Conservation (phyloP, 495 filamentous ascomycete genomes). For the Hypoxylon lenormandii region DNA sequence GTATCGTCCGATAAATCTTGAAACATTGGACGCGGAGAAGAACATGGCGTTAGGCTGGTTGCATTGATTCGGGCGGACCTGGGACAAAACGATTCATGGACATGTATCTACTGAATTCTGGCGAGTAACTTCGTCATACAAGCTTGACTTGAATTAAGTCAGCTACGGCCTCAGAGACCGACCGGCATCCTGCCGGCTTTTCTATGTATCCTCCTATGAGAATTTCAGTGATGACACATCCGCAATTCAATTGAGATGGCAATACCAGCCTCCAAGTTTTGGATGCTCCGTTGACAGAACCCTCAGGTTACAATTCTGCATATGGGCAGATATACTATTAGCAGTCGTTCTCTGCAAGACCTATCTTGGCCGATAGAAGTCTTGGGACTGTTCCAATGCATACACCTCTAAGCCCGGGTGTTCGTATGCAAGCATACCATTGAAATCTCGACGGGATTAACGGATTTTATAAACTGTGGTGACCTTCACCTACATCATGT, state of each 20-base stretch:
- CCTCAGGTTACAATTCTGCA: background rate
- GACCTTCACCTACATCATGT: no score
- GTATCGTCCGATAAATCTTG: slow-evolving; percentile 85
- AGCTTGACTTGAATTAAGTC: slow-evolving; percentile 62
- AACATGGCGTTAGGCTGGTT: slow-evolving; percentile 53
- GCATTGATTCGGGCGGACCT: slow-evolving; percentile 50
- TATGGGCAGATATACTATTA: no score
- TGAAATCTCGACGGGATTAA: no score
- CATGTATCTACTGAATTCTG: slow-evolving; percentile 58
- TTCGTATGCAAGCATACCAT: no score
- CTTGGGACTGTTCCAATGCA: no score
- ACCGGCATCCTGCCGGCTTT: slow-evolving; percentile 71
- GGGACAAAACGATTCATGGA: slow-evolving; percentile 58
- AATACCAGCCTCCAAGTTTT: background rate
- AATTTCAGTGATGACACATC: slow-evolving; percentile 36
- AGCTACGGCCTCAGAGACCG: slow-evolving; percentile 73
- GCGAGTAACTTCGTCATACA: slow-evolving; percentile 55
- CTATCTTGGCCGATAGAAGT: no score
- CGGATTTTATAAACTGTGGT: no score
- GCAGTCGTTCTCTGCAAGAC: no score
- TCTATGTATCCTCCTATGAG: slow-evolving; percentile 41
- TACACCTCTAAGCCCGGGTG: no score
- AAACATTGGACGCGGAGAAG: slow-evolving; percentile 35
- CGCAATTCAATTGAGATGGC: background rate
- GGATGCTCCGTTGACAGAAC: background rate